Conservation (phyloP, 2,329 filamentous ascomycete genomes). For the Pseudogymnoascus destructans region DNA sequence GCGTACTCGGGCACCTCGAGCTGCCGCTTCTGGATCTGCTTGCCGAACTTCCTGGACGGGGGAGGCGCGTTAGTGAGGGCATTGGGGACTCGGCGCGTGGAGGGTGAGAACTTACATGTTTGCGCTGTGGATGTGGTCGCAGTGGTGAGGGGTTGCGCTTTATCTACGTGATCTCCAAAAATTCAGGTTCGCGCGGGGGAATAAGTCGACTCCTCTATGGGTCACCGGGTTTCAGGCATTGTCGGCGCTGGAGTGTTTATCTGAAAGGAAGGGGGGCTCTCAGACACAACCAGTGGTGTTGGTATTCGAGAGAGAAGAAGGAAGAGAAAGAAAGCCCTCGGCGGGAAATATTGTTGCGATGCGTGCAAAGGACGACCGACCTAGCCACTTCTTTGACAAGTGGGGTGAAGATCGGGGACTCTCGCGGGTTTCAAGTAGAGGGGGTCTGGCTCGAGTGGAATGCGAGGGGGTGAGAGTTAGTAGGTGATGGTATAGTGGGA, state of each 20-base stretch:
- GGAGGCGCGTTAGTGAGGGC: neutral
- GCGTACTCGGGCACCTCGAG: conserved; percentile 99
- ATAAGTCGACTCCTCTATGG: neutral
- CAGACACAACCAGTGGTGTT: neutral
- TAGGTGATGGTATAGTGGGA: neutral
- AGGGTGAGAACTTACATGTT: neutral
- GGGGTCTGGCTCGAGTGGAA: neutral
- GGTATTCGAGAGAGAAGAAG: neutral
- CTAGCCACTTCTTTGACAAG: neutral
- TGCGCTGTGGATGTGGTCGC: neutral
- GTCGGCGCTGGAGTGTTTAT: neutral
- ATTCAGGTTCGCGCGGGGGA: neutral
- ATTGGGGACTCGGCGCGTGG: neutral
- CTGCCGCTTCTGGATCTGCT: conserved; percentile 97
- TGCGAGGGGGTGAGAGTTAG: neutral
- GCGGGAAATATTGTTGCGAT: neutral
- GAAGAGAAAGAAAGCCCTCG: neutral
- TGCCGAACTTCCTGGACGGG: conserved; percentile 85
- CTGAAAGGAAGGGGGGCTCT: neutral
- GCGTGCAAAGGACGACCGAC: neutral
- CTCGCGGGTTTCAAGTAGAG: neutral
- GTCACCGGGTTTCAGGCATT: neutral
- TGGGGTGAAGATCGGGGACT: neutral
- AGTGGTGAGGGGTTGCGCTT: neutral
- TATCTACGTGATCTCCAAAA: neutral